Base-by-base conservation (phyloP, 2,329 filamentous ascomycete genomes). In the Aspergillus ibericus region DNA sequence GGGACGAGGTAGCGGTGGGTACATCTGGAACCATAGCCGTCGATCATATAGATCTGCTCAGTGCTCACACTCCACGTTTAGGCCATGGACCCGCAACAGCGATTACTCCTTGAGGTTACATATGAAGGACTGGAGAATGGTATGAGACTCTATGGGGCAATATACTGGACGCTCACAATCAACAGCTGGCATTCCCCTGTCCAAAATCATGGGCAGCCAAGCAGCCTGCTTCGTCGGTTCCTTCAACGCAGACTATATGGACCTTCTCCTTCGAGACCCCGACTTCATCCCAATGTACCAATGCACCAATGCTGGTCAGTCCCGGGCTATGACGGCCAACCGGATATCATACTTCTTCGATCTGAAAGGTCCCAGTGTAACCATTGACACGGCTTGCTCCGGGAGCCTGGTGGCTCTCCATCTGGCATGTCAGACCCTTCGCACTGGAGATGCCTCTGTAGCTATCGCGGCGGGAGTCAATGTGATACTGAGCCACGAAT, bases 361-460 rank as follows among this genome's bases (percentile, higher is more conserved):
- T 47, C 56, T 74, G 8, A 65, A 66, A 36, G 75, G 75, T 0
- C 70, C 73, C 0, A 70, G 66, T 40, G 59, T 74, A 5, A 72
- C 69, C 3, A 55, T 76, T 2, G 68, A 76, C 44, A 76, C 74
- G 0, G 75, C 71, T 0, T 75, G 74, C 53, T 73, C 72, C 2
- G 61, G 68, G 0, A 68, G 66, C n/a, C 54, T 74, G 4, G 61
- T 67, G 3, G 75, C 72, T 1, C 49, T 77, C 2, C 72, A 77
- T 62, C 51, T 68, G 13, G 74, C 75, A 8, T 73, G 65, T 6
- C 68, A 72, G 35, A 63, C 58, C 4, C 53, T 73, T 1, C 59
- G 59, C 2, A 66, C 59, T 0, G 68, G 66, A 10, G 68, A 71
- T 9, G 58, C 66, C 1, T 59, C 60, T 0, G 63, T 61, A 27